Base-by-base conservation (phyloP, 2,329 filamentous ascomycete genomes). In the Ophiostoma australiae region DNA sequence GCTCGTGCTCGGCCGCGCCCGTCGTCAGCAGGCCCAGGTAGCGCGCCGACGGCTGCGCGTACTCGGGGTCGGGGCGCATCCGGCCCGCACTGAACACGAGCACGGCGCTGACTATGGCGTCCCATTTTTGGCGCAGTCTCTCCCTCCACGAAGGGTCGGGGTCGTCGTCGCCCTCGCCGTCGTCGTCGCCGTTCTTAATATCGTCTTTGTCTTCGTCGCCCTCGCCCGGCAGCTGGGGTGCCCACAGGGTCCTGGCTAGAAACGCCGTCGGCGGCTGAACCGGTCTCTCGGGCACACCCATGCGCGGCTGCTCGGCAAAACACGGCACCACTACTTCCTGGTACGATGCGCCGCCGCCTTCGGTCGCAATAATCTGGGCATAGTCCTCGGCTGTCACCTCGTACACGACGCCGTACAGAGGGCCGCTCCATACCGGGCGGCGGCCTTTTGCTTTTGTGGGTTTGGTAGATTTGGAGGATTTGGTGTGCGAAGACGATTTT, bases 391-490 rank as follows among this genome's bases (percentile, higher is more conserved):
- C 82, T 0, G 93, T 97, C 39, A 98, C 92, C 81, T 98, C 94
- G 81, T 99, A 99, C 4, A 98, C 95, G 20, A 97, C 93, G 33
- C 95, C 95, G 58, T 97, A 87, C 1, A 99, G 85, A 4, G 92
- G 92, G 76, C 93, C 94, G 74, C 88, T 82, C 93, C 93, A 97
- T 70, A 81, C 76, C 10, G 79, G 82, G 70, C 86, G 82, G 76
- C 87, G 86, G 75, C 85, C 82, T 74, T 85, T 52, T 66, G 63
- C 63, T 15, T n/a, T 15, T 17, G 17, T 48, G 10, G 37, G 13
- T 39, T 39, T 39, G 37, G 37, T 11, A 10, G 37, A 31, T 31
- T 11, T 39, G 37, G 37, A 39, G 27, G 27, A 1, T 31, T 31
- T 31, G 27, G 27, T 31, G 27, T 31, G 27, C 27, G 37, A 39